These are phyloP conservation scores for Hyaloscypha finlandica DNA, from an alignment of 495 filamentous ascomycete species.

Conservation along the genomic window DNA sequence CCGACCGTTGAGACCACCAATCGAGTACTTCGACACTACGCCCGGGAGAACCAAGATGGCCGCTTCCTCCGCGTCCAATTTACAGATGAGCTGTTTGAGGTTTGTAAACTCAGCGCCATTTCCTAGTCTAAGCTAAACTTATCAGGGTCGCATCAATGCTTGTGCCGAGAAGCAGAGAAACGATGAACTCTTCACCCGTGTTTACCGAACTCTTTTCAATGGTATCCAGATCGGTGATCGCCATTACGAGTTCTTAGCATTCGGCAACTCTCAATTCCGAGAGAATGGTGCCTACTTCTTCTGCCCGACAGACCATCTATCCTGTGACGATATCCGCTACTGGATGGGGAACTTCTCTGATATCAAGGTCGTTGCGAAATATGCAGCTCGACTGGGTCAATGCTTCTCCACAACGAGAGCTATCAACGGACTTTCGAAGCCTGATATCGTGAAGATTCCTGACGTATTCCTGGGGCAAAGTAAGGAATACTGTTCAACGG, in stretches of 20 bases:
- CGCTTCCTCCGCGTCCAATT: constrained; percentile 92
- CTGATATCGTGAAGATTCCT: constrained; percentile 47
- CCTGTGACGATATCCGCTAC: constrained; percentile 72
- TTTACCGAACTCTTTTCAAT: constrained; percentile 69
- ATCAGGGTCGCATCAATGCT: constrained; percentile 57
- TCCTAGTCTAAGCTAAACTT: constrained; percentile 23
- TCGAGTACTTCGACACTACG: constrained; percentile 75
- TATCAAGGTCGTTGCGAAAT: constrained; percentile 79
- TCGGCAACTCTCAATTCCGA: constrained; percentile 92
- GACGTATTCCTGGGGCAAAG: constrained; percentile 58
- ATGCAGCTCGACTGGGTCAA: constrained; percentile 85
- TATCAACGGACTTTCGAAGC: constrained; percentile 43
- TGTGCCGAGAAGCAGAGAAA: constrained; percentile 53
- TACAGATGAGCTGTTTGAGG: constrained; percentile 72
- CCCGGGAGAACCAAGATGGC: constrained; percentile 58
- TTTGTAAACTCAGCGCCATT: constrained; percentile 24
- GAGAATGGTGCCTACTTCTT: constrained; percentile 94
- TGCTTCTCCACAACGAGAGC: constrained; percentile 92
- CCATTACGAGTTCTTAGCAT: constrained; percentile 88
- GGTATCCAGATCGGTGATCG: constrained; percentile 82
- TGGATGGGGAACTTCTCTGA: constrained; percentile 89
- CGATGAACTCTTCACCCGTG: constrained; percentile 72
- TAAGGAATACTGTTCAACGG: constrained; percentile 74
- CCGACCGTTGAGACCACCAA: constrained; percentile 87
- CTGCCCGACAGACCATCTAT: constrained; percentile 58